Percentiles rank a stretch among this genome's conserved stretches.
Evolutionary conservation across 2,329 filamentous ascomycete genomes (phyloP).

Genomic region (Colletotrichum horii): DNA sequence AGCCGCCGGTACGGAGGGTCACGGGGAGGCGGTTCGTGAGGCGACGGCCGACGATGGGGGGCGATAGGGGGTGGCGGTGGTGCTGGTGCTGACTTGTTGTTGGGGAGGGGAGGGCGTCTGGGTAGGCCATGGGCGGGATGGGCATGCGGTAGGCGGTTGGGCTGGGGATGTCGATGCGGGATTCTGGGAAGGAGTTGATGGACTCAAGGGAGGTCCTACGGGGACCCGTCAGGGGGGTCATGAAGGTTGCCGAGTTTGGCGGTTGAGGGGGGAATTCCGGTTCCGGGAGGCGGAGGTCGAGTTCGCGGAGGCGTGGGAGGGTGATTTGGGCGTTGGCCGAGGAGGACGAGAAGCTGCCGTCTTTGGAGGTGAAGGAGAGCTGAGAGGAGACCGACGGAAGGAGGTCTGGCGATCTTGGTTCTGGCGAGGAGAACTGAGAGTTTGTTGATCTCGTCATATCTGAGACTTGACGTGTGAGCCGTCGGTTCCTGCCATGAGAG

Average conservation of each 20-base stretch:
- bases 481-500: background rate
- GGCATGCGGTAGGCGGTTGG: slow-evolving; percentile 17
- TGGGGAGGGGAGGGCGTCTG: slow-evolving; percentile 17
- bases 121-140: slow-evolving; percentile 18
- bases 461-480: slow-evolving; percentile 4
- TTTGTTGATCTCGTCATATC: slow-evolving; percentile 19
- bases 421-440: slow-evolving; percentile 16
- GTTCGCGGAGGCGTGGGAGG: slow-evolving; percentile 21
- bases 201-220: slow-evolving; percentile 14
- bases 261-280: slow-evolving; percentile 1
- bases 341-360: background rate
- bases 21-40: slow-evolving; percentile 10
- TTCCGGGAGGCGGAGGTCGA: slow-evolving; percentile 18
- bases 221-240: background rate
- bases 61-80: background rate
- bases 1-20: background rate
- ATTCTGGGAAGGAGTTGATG: slow-evolving; percentile 10
- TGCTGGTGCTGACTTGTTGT: background rate
- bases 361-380: slow-evolving; percentile 6
- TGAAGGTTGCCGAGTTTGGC: slow-evolving; percentile 4
- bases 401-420: slow-evolving; percentile 12
- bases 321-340: slow-evolving; percentile 1
- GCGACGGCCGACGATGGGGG: slow-evolving; percentile 4
- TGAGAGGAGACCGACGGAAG: slow-evolving; percentile 7
- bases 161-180: slow-evolving; percentile 7